Evolutionary conservation across 345 rosid species (phyloP).

Genomic region (Arabidopsis arenosa): DNA sequence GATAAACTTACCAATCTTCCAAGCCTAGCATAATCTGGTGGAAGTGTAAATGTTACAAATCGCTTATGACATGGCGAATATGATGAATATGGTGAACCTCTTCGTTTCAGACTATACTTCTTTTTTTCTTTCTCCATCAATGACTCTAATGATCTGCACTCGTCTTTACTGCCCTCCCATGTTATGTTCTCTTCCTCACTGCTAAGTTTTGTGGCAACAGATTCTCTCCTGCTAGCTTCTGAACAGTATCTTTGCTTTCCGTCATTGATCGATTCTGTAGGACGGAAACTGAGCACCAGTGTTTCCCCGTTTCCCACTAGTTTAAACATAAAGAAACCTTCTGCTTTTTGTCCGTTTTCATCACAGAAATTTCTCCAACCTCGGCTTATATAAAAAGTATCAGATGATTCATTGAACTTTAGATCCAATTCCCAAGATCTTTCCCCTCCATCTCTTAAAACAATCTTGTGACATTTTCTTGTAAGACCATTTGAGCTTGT

Average conservation of each 20-base stretch:
- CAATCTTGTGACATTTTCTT: not conserved
- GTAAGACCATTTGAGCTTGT: not conserved
- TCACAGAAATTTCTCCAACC: conserved; percentile 29
- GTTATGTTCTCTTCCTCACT: not conserved
- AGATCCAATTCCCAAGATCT: conserved; percentile 17
- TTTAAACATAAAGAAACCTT: not conserved
- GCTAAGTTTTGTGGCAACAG: not conserved
- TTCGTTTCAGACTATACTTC: not conserved
- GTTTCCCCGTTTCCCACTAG: conserved; percentile 1
- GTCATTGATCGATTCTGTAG: not conserved
- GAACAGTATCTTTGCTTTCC: not conserved
- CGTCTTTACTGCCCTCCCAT: not conserved
- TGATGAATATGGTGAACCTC: conserved; percentile 15
- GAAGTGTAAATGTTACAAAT: not conserved
- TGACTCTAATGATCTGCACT: not conserved
- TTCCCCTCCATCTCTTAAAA: conserved; percentile 9
- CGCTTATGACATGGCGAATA: conserved; percentile 4
- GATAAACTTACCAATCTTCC: not conserved
- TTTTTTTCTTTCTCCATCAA: not conserved
- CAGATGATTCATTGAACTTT: not conserved
- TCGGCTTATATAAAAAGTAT: not conserved
- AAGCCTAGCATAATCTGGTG: conserved; percentile 1
- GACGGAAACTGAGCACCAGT: not conserved
- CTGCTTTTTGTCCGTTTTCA: conserved; percentile 11
- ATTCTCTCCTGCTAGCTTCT: conserved; percentile 5